Evolutionary conservation across 2,329 filamentous ascomycete genomes (phyloP).

Genomic region (Verticillium dahliae): DNA sequence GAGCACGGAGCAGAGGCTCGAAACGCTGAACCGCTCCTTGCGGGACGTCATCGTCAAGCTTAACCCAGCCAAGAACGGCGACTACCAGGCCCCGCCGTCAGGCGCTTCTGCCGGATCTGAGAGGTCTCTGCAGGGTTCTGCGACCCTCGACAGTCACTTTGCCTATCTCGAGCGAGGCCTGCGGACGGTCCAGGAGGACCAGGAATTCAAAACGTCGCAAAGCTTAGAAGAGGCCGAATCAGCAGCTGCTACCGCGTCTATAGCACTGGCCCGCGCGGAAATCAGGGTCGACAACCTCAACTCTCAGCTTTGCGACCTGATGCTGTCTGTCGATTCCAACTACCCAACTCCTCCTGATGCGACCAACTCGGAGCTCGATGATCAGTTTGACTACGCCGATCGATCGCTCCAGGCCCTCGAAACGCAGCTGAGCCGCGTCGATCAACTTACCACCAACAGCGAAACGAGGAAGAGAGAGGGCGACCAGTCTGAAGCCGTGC

Average conservation of each 20-base stretch:
- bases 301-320: conserved; percentile 53
- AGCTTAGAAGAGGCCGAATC: conserved; percentile 15
- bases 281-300: conserved; percentile 57
- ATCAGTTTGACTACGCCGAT: conserved; percentile 64
- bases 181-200: conserved; percentile 51
- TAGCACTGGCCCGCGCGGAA: conserved; percentile 34
- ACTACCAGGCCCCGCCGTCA: conserved; percentile 36
- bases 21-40: conserved; percentile 60
- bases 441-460: conserved; percentile 21
- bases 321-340: conserved; percentile 39
- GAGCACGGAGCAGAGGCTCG: conserved; percentile 59
- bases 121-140: conserved; percentile 31
- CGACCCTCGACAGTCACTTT: conserved; percentile 50
- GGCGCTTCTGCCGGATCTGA: conserved; percentile 16
- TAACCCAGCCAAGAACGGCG: conserved; percentile 47
- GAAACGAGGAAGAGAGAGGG: conserved; percentile 7
- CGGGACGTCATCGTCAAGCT: conserved; percentile 59
- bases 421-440: conserved; percentile 30
- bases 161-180: conserved; percentile 66
- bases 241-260: conserved; percentile 14
- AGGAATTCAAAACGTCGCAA: conserved; percentile 29
- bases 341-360: conserved; percentile 53
- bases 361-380: conserved; percentile 51
- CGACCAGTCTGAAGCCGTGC: conserved; percentile 50
- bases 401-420: conserved; percentile 48